A percentile compares a stretch with the other conserved stretches of the same genome.
These are phyloP conservation scores for Colletotrichum echinochloae DNA, from an alignment of 2,329 filamentous ascomycete species.

Conservation along the genomic window DNA sequence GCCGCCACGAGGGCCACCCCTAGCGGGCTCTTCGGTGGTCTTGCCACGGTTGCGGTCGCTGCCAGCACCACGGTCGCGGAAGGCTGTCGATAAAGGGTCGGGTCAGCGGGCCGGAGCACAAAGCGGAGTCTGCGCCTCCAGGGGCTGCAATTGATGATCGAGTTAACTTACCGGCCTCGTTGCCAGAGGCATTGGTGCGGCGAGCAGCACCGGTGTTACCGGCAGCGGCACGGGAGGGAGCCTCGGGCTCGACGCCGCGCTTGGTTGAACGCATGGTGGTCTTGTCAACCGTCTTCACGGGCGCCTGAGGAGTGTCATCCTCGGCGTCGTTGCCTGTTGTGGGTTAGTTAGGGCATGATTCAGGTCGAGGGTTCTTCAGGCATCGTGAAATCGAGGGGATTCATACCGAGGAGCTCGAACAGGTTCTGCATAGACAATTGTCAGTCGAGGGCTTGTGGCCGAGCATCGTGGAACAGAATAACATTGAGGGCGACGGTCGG, in stretches of 20 bases:
- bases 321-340: slow-evolving; percentile 71
- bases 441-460: slow-evolving; percentile 5
- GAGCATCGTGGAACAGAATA: not conserved
- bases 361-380: slow-evolving; percentile 40
- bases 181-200: slow-evolving; percentile 75
- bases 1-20: slow-evolving; percentile 65
- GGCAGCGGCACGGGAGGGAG: slow-evolving; percentile 63
- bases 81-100: slow-evolving; percentile 67
- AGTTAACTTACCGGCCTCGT: slow-evolving; percentile 83
- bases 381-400: slow-evolving; percentile 45
- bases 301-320: slow-evolving; percentile 80
- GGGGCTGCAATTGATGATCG: slow-evolving; percentile 20
- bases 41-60: slow-evolving; percentile 85
- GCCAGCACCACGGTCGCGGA: slow-evolving; percentile 89
- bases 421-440: slow-evolving; percentile 75
- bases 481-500: not conserved
- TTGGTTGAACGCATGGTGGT: slow-evolving; percentile 78
- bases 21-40: slow-evolving; percentile 76
- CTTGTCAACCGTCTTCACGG: slow-evolving; percentile 92
- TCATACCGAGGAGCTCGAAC: slow-evolving; percentile 96
- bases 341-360: slow-evolving; percentile 34
- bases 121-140: slow-evolving; percentile 38
- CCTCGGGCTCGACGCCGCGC: slow-evolving; percentile 85
- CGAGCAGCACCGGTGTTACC: slow-evolving; percentile 58
- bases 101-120: slow-evolving; percentile 26